Evolutionary conservation across 768 basidiomycete genomes (phyloP).

Genomic region (Hysterangium stoloniferum): DNA sequence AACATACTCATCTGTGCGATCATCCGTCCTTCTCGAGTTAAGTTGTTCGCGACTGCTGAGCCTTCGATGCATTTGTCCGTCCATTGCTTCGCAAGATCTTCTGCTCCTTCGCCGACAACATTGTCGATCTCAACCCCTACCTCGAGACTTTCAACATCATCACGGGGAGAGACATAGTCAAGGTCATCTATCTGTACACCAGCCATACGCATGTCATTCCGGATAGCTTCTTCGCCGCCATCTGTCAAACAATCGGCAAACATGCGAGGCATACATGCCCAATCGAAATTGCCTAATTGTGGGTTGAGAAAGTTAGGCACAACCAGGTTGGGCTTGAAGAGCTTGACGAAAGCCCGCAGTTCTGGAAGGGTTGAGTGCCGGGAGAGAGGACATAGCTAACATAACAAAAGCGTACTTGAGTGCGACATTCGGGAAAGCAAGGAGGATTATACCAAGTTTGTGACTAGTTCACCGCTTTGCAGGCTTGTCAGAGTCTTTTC

Average conservation of each 20-base stretch:
- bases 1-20: slow-evolving; percentile 3
- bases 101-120: slow-evolving; percentile 42
- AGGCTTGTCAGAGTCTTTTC: slow-evolving; percentile 38
- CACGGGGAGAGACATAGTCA: slow-evolving; percentile 5
- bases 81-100: slow-evolving; percentile 45
- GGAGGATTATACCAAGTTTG: slow-evolving; percentile 49
- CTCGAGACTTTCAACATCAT: slow-evolving; percentile 12
- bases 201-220: slow-evolving; percentile 17
- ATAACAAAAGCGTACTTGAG: neutral
- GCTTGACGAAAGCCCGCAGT: slow-evolving; percentile 66
- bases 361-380: slow-evolving; percentile 88
- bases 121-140: slow-evolving; percentile 48
- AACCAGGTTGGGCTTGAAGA: slow-evolving; percentile 72
- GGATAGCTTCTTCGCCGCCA: slow-evolving; percentile 20
- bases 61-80: slow-evolving; percentile 34
- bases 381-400: slow-evolving; percentile 71
- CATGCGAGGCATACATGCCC: slow-evolving; percentile 60
- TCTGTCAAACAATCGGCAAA: slow-evolving; percentile 52
- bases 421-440: neutral
- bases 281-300: slow-evolving; percentile 52
- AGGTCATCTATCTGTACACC: slow-evolving; percentile 10
- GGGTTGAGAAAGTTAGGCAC: slow-evolving; percentile 73
- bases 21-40: neutral
- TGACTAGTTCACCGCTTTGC: slow-evolving; percentile 37
- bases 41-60: slow-evolving; percentile 34